Evolutionary conservation across 192 early-diverging fungal species (phyloP).

Genomic region (Podila verticillata): DNA sequence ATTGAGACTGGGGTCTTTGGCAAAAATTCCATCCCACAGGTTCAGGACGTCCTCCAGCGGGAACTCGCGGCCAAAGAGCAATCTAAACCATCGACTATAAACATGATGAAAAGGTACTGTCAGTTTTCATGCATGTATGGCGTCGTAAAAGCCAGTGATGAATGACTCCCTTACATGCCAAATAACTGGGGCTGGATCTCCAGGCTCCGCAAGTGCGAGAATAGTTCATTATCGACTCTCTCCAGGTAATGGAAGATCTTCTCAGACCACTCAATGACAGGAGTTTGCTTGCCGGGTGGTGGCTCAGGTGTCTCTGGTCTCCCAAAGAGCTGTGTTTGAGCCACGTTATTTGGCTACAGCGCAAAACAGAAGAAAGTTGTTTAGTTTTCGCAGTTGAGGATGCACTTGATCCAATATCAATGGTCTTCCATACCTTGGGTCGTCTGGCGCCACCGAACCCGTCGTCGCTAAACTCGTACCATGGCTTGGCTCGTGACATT

Average conservation of each 20-base stretch:
- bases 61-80: conserved; percentile 94
- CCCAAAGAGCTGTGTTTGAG: conserved; percentile 29
- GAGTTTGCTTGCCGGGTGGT: conserved; percentile 61
- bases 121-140: neutral
- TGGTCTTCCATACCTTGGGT: conserved; percentile 35
- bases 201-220: conserved; percentile 71
- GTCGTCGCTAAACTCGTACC: conserved; percentile 86
- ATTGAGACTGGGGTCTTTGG: conserved; percentile 77
- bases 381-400: neutral
- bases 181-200: conserved; percentile 95
- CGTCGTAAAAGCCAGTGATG: neutral
- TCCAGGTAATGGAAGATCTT: conserved; percentile 77
- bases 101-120: conserved; percentile 6
- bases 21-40: conserved; percentile 95
- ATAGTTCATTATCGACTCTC: conserved; percentile 77
- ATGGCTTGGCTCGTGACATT: conserved; percentile 82
- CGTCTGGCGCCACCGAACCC: conserved; percentile 33
- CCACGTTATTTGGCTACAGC: conserved; percentile 8
- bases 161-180: conserved; percentile 73
- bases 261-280: conserved; percentile 80
- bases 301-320: conserved; percentile 34
- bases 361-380: neutral
- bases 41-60: conserved; percentile 69
- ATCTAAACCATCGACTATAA: conserved; percentile 83
- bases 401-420: neutral